Evolutionary conservation across 129 eudicot species (phyloP).

Genomic region (Saposhnikovia divaricata): DNA sequence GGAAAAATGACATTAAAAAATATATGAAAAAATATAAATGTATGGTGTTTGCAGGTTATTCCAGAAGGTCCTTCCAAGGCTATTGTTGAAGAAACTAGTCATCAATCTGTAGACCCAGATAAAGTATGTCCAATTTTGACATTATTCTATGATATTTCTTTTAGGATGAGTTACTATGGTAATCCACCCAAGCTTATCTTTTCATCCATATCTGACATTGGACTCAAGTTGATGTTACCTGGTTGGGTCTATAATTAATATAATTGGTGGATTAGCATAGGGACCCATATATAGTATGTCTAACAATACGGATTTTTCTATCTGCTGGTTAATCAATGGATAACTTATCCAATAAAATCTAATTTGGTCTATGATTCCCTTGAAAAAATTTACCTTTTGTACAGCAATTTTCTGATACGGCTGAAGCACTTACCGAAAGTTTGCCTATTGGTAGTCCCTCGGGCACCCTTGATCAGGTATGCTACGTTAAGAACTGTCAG

Average conservation of each 20-base stretch:
- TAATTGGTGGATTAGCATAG: not conserved
- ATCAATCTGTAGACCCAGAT: conserved; percentile 20
- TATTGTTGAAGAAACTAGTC: conserved; percentile 15
- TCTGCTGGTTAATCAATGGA: not conserved
- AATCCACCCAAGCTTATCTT: not conserved
- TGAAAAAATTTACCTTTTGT: not conserved
- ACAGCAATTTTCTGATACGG: conserved; percentile 23
- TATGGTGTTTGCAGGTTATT: conserved; percentile 18
- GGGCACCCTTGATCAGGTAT: conserved; percentile 33
- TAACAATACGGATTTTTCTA: not conserved
- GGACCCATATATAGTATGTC: not conserved
- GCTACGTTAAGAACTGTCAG: not conserved
- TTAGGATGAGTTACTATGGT: not conserved
- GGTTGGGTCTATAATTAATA: not conserved
- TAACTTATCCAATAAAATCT: not conserved
- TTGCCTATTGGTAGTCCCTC: conserved; percentile 24
- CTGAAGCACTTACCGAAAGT: conserved; percentile 19
- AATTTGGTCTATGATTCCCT: not conserved
- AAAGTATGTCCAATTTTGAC: conserved; percentile 15
- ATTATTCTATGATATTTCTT: not conserved
- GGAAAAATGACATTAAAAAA: not conserved
- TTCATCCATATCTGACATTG: not conserved
- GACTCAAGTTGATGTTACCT: not conserved
- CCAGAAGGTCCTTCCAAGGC: conserved; percentile 24
- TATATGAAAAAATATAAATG: not conserved